Evolutionary conservation across 768 basidiomycete species (phyloP), one percentile per base, ranked within the genome.

Genomic region (Mycena vitilis): DNA sequence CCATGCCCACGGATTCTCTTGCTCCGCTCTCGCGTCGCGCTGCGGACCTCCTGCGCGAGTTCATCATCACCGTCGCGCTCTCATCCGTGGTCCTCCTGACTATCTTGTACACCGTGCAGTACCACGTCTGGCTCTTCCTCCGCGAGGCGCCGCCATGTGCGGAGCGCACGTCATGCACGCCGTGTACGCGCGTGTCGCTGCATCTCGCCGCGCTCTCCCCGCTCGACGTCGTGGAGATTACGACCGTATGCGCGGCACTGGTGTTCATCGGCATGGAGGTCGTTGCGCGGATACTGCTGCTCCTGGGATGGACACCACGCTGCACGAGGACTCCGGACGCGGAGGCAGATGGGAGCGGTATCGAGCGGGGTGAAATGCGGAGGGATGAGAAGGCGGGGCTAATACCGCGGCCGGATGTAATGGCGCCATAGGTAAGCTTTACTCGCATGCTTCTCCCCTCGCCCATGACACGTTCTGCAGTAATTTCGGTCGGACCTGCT

Each of bases 81-180:
- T n/a, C 64, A n/a, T 65, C 25, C 42, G 8, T 65, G 48, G 15
- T 7, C 48, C 56, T 65, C 20, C 64, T 59, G 56, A 36, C 64
- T 4, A 4, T 65, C 37, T 57, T 65, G 4, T 20, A 52, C 22
- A 30, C 48, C n/a, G 18, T 59, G 13, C 47, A 57, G 3, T 65
- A 65, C 48, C 49, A 59, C 64, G 22, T 52, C 20, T 48, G 34
- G n/a, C 48, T 37, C 38, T 65, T 57, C 64, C 45, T 65, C 55
- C 10, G 55, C 42, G 16, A 7, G 1, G 20, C 37, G 8, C 22
- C 49, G 6, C 34, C 58, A 30, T 36, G 10, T 10, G 5, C 51
- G 51, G 22, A 22, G 8, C 58, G 22, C 18, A 13, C 40, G 16
- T 30, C 16, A 30, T 22, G 20, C 12, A 12, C 40, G 12, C 18